These are phyloP conservation scores for Monosporascus sp. DNA, from an alignment of 2,329 filamentous ascomycete genomes.

Conservation along the genomic window DNA sequence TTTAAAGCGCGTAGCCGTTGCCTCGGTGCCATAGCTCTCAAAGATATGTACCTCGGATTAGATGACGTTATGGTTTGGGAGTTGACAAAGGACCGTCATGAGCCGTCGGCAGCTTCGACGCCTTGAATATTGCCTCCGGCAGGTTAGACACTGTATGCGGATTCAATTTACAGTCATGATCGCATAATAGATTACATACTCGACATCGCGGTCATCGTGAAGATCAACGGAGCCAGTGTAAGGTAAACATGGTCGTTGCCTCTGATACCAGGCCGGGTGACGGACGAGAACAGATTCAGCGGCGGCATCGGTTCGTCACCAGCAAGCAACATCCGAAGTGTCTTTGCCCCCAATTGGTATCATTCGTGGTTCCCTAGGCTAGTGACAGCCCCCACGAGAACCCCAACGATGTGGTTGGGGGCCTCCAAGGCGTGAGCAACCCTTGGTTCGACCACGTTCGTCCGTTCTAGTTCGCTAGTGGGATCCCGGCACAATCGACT, in stretches of 20 bases:
- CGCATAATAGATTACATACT: neutral
- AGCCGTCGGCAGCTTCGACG: neutral
- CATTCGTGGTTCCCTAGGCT: constrained; percentile 21
- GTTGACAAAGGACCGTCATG: too few relatives aligned
- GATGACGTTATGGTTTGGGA: too few relatives aligned
- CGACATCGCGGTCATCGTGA: neutral
- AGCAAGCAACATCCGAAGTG: neutral
- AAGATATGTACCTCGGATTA: too few relatives aligned
- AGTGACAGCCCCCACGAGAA: constrained; percentile 40
- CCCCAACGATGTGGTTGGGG: constrained; percentile 46
- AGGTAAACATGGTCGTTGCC: neutral
- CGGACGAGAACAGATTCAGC: constrained; percentile 38
- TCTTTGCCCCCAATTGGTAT: neutral
- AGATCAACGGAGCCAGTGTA: neutral
- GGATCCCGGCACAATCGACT: constrained; percentile 39
- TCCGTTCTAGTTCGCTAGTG: constrained; percentile 13
- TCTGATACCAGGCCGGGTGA: too few relatives aligned
- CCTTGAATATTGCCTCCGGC: neutral
- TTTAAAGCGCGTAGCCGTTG: too few relatives aligned
- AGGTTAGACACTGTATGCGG: neutral
- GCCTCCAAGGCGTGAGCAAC: constrained; percentile 43
- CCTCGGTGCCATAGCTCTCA: too few relatives aligned
- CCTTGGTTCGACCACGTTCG: neutral
- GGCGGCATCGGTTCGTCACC: constrained; percentile 30
- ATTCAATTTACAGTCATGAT: neutral